These are phyloP conservation scores for Heliocybe sulcata DNA, from an alignment of 1,284 basidiomycete genomes.

Conservation along the genomic window DNA sequence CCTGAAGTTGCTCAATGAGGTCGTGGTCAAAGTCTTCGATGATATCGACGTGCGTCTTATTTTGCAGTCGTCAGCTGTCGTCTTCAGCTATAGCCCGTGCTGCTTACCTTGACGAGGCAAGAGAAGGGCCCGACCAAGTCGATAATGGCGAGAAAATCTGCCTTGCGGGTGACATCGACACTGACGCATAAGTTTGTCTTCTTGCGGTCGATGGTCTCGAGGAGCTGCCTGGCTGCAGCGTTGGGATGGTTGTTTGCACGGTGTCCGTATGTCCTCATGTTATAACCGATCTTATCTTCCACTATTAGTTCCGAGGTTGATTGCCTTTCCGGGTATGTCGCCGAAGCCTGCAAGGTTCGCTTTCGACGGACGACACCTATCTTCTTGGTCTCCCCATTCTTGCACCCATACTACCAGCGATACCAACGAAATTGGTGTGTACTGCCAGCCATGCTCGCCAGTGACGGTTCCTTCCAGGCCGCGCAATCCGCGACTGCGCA, in stretches of 20 bases:
- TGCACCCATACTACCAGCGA: too few species aligned
- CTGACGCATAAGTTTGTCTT: constrained; percentile 91
- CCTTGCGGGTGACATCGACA: constrained; percentile 86
- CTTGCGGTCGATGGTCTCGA: constrained; percentile 86
- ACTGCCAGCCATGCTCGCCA: not conserved
- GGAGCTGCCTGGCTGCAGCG: constrained; percentile 68
- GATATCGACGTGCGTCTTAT: constrained; percentile 95
- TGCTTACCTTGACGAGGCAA: constrained; percentile 86
- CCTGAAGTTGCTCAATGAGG: constrained; percentile 66
- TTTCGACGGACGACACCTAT: too few species aligned
- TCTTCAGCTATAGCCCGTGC: constrained; percentile 5
- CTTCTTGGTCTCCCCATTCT: too few species aligned
- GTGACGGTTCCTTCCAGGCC: not conserved
- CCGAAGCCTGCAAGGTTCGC: too few species aligned
- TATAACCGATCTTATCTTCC: not conserved
- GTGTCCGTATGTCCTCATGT: constrained; percentile 47
- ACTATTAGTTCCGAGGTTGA: not conserved
- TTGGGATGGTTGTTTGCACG: constrained; percentile 62
- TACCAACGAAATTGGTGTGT: not conserved
- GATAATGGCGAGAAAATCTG: constrained; percentile 81
- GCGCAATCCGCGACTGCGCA: not conserved
- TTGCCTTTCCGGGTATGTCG: too few species aligned
- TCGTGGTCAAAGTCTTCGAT: constrained; percentile 85
- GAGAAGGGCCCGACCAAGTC: constrained; percentile 85
- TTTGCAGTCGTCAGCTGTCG: constrained; percentile 4